These are phyloP conservation scores for Leccinum truebloodii DNA, from an alignment of 768 basidiomycete species.

Conservation along the genomic window DNA sequence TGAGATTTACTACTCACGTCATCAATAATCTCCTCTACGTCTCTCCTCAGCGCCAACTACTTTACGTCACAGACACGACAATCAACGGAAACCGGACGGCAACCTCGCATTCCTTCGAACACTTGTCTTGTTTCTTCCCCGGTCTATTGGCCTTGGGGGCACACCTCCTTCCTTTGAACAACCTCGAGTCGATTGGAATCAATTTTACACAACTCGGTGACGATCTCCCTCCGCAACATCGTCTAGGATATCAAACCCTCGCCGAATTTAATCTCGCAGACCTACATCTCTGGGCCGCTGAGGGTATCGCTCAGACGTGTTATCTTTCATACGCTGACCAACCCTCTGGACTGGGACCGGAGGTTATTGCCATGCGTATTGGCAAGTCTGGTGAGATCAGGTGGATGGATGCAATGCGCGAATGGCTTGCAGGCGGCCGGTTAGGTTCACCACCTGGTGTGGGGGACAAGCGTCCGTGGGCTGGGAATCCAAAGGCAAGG, in stretches of 20 bases:
- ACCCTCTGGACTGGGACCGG: conserved; percentile 67
- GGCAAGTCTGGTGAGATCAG: conserved; percentile 24
- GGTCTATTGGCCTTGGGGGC: conserved; percentile 74
- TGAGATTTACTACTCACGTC: conserved; percentile 61
- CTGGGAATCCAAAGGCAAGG: conserved; percentile 23
- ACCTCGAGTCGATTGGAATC: conserved; percentile 50
- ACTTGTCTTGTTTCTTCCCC: conserved; percentile 77
- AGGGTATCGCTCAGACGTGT: conserved; percentile 72
- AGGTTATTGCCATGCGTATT: conserved; percentile 44
- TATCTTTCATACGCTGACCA: conserved; percentile 73
- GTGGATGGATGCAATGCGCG: conserved; percentile 38
- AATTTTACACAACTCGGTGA: conserved; percentile 40
- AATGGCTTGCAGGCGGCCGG: conserved; percentile 50
- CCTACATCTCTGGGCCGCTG: conserved; percentile 74
- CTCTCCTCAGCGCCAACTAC: conserved; percentile 60
- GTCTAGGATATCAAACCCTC: conserved; percentile 40
- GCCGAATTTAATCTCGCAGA: conserved; percentile 53
- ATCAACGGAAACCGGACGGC: conserved; percentile 29
- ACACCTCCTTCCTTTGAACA: conserved; percentile 57
- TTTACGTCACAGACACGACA: conserved; percentile 64
- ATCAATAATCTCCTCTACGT: conserved; percentile 67
- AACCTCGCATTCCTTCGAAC: conserved; percentile 60
- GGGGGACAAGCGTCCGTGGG: conserved; percentile 36
- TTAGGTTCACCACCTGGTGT: conserved; percentile 55
- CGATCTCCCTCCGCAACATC: conserved; percentile 22